A percentile compares a stretch with the other conserved stretches of the same genome.
Evolutionary conservation across 2,329 filamentous ascomycete species (phyloP).

Genomic region (Cladophialophora immunda): DNA sequence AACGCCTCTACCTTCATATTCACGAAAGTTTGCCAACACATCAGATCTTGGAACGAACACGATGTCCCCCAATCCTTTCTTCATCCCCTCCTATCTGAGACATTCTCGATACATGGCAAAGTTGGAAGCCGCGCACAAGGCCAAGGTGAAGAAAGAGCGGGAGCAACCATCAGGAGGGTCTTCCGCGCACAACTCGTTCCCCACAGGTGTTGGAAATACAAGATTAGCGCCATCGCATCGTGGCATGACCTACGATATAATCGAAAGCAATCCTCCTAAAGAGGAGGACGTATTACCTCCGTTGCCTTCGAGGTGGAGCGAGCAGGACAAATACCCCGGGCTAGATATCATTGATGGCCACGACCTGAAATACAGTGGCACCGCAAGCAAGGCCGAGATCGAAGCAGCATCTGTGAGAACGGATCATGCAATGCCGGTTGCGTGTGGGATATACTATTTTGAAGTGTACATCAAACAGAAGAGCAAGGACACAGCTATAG

Average conservation of each 20-base stretch:
- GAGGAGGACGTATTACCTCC: conserved; percentile 72
- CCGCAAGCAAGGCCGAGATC: conserved; percentile 67
- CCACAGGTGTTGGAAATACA: conserved; percentile 57
- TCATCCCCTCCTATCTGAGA: conserved; percentile 83
- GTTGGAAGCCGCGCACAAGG: conserved; percentile 74
- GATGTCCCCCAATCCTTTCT: conserved; percentile 64
- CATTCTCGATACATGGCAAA: conserved; percentile 80
- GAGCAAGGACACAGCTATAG: conserved; percentile 68
- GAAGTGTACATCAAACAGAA: conserved; percentile 75
- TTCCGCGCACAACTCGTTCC: conserved; percentile 57
- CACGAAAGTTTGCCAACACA: conserved; percentile 56
- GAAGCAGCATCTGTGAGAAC: conserved; percentile 85
- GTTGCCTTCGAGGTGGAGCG: conserved; percentile 84
- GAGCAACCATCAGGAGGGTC: conserved; percentile 54
- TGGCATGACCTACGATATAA: conserved; percentile 82
- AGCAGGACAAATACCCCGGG: conserved; percentile 74
- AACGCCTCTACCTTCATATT: conserved; percentile 55
- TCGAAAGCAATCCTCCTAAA: conserved; percentile 73
- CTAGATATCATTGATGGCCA: conserved; percentile 81
- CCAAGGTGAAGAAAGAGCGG: conserved; percentile 64
- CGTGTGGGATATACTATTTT: conserved; percentile 95
- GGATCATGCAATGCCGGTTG: conserved; percentile 84
- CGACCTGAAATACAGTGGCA: conserved; percentile 71
- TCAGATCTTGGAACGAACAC: conserved; percentile 41
- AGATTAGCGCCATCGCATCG: conserved; percentile 71